Evolutionary conservation across 2,329 filamentous ascomycete genomes (phyloP).

Genomic region (Zymoseptoria passerinii): DNA sequence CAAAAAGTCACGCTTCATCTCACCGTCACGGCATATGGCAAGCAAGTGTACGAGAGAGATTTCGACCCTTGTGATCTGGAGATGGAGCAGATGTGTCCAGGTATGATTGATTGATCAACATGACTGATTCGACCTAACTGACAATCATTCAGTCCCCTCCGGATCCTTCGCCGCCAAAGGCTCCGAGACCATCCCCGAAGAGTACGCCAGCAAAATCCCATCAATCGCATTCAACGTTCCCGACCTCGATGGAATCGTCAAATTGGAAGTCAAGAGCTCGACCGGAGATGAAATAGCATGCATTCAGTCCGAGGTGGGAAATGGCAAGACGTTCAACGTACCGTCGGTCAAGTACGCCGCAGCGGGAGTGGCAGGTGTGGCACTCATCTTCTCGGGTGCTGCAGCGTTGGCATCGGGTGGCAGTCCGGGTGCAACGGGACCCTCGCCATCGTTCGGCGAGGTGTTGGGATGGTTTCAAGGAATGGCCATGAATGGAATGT

Average conservation of each 20-base stretch:
- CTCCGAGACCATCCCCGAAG: slow-evolving; percentile 59
- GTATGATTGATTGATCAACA: slow-evolving; percentile 40
- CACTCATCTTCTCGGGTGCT: slow-evolving; percentile 66
- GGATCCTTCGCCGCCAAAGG: slow-evolving; percentile 68
- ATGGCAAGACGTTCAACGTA: slow-evolving; percentile 73
- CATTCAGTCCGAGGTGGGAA: slow-evolving; percentile 70
- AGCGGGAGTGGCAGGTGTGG: slow-evolving; percentile 75
- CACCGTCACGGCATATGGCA: slow-evolving; percentile 75
- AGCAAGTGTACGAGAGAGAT: slow-evolving; percentile 63
- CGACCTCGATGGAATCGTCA: slow-evolving; percentile 80
- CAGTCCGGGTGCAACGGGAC: slow-evolving; percentile 50
- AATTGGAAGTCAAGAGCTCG: slow-evolving; percentile 61
- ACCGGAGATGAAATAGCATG: slow-evolving; percentile 65
- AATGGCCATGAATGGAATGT: slow-evolving; percentile 93
- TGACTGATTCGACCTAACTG: slow-evolving; percentile 1
- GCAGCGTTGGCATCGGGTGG: slow-evolving; percentile 54
- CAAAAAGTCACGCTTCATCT: slow-evolving; percentile 76
- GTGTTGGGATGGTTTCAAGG: slow-evolving; percentile 86
- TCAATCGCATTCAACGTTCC: slow-evolving; percentile 83
- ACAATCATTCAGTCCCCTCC: slow-evolving; percentile 52
- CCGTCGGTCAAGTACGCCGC: slow-evolving; percentile 76
- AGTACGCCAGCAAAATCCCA: slow-evolving; percentile 69
- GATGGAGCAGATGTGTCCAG: slow-evolving; percentile 72
- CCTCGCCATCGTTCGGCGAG: slow-evolving; percentile 78
- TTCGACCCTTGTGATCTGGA: slow-evolving; percentile 71